These are phyloP conservation scores for Yamadazyma insecticola DNA, from an alignment of 805 yeast species.

Conservation along the genomic window DNA sequence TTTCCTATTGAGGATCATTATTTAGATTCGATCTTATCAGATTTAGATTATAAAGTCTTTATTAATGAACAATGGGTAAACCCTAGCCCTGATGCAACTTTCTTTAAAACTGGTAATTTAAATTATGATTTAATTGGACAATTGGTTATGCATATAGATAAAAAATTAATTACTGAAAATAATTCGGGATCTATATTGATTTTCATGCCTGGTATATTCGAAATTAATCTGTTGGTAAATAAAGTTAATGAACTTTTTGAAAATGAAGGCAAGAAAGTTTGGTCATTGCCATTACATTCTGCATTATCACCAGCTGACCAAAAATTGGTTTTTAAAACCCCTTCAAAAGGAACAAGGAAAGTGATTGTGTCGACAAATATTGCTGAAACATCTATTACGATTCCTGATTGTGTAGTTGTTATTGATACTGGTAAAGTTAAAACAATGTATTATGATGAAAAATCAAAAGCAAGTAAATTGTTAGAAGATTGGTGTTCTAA, in stretches of 20 bases:
- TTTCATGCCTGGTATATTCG: conserved; percentile 88
- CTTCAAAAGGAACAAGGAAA: conserved; percentile 58
- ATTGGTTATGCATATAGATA: conserved; percentile 27
- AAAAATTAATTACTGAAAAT: conserved; percentile 4
- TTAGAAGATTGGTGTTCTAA: conserved; percentile 83
- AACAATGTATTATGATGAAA: conserved; percentile 65
- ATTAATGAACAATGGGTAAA: conserved; percentile 37
- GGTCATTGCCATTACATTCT: conserved; percentile 79
- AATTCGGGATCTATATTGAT: conserved; percentile 68
- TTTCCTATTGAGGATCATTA: conserved; percentile 81
- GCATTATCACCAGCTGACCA: conserved; percentile 83
- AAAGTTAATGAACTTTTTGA: conserved; percentile 1
- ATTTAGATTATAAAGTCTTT: conserved; percentile 52
- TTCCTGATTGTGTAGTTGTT: conserved; percentile 90
- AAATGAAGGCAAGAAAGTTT: conserved; percentile 16
- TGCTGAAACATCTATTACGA: conserved; percentile 96
- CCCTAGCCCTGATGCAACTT: conserved; percentile 63
- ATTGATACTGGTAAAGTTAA: conserved; percentile 86
- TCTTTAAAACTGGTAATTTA: conserved; percentile 61
- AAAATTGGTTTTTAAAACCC: conserved; percentile 59
- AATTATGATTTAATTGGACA: conserved; percentile 69
- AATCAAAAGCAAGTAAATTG: conserved; percentile 62
- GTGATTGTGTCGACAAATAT: conserved; percentile 88
- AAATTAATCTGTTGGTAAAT: conserved; percentile 50
- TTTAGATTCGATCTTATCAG: conserved; percentile 60